Conservation (phyloP, 768 basidiomycete genomes). For the Boletus barrowsii region DNA sequence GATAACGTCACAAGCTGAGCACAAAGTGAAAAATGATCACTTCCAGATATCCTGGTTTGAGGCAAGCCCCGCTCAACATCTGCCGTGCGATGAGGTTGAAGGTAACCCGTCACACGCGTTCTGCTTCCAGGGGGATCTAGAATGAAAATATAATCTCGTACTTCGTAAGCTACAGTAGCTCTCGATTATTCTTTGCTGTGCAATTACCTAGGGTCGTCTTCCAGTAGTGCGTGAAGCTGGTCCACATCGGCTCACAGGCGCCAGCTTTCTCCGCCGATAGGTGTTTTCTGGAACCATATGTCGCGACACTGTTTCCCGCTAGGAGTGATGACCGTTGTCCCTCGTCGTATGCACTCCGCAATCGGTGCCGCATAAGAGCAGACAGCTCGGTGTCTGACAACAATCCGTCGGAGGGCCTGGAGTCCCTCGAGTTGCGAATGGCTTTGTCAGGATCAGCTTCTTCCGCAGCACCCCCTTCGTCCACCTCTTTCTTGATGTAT, state of each 20-base stretch:
- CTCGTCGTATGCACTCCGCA: conserved; percentile 69
- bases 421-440: conserved; percentile 71
- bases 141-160: conserved; percentile 86
- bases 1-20: conserved; percentile 47
- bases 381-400: conserved; percentile 57
- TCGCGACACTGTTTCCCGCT: conserved; percentile 25
- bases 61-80: conserved; percentile 75
- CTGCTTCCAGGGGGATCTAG: conserved; percentile 40
- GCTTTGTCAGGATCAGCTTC: conserved; percentile 59
- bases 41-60: conserved; percentile 72
- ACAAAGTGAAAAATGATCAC: conserved; percentile 82
- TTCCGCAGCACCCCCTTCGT: conserved; percentile 40
- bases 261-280: conserved; percentile 47
- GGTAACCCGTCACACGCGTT: conserved; percentile 48
- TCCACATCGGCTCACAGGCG: conserved; percentile 75
- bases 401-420: conserved; percentile 63
- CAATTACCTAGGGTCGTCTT: conserved; percentile 69
- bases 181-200: background rate
- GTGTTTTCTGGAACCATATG: conserved; percentile 51
- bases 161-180: conserved; percentile 6
- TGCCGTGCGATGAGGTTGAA: conserved; percentile 56
- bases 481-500: conserved; percentile 20
- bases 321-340: conserved; percentile 34
- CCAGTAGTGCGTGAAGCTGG: conserved; percentile 89
- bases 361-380: conserved; percentile 35